Conservation (phyloP, 164 flowering plant species). For the Vitis amurensis region DNA sequence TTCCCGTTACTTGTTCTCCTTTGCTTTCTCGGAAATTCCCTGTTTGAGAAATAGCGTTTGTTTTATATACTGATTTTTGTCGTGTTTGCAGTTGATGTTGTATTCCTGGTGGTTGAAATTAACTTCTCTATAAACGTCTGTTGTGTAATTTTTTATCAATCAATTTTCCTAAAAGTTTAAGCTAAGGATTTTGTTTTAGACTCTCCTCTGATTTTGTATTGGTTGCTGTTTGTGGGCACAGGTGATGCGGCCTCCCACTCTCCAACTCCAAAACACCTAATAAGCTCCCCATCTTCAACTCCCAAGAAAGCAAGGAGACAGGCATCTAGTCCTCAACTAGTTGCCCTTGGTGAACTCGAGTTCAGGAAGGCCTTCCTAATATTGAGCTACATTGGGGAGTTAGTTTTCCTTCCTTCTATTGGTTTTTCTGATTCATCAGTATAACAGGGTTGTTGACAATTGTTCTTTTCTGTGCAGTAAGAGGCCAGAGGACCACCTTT, state of each 20-base stretch:
- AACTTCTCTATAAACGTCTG: too few relatives aligned
- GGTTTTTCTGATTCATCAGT: background rate
- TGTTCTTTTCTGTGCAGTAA: slow-evolving; percentile 25
- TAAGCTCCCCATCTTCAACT: background rate
- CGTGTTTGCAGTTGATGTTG: too few relatives aligned
- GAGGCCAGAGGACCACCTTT: slow-evolving; percentile 34
- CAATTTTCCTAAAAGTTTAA: background rate
- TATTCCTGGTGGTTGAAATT: too few relatives aligned
- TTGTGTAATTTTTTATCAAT: background rate
- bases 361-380: slow-evolving; percentile 56
- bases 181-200: background rate
- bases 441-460: background rate
- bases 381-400: slow-evolving; percentile 55
- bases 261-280: background rate
- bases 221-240: background rate
- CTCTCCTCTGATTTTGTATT: background rate
- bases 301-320: too few relatives aligned
- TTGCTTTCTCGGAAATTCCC: too few relatives aligned
- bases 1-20: too few relatives aligned
- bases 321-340: slow-evolving; percentile 12
- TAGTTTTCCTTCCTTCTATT: slow-evolving; percentile 9
- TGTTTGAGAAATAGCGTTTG: too few relatives aligned
- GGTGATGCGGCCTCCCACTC: slow-evolving; percentile 4
- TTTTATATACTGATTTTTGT: too few relatives aligned
- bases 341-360: slow-evolving; percentile 50